Evolutionary conservation across 208 protist genomes (phyloP), one percentile per base, ranked within the genome.

Genomic region (Trypanosoma conorhini): DNA sequence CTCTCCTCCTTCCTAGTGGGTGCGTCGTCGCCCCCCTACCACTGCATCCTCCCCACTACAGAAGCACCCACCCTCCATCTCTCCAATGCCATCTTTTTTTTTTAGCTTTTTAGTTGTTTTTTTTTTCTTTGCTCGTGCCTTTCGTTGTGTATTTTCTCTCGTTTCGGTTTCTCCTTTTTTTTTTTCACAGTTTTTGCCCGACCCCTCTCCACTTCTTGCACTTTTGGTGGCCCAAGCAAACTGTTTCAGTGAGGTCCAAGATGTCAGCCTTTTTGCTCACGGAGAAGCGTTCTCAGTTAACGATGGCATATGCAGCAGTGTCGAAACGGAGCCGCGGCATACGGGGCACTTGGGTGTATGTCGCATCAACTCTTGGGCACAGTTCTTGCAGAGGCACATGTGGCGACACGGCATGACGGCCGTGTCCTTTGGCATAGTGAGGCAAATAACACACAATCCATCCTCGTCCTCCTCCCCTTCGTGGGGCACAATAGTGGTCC

Each of bases 341-440:
- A 98, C 94, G 7, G 96, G 96, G 80, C 96, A 98, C 57, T 98
- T 96, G 24, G 95, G 94, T 66, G 92, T 95, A 78, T 96, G 92
- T 59, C 88, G 81, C 46, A 96, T 73, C 62, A 98, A 86, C 75
- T 93, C 78, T 82, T 97, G 88, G n/a, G 94, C 95, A 71, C 96
- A 98, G 42, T 84, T 83, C 74, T 92, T 88, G 77, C 96, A 98
- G 72, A 98, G 88, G 70, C 94, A 98, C 93, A 98, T 94, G 72
- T 98, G 95, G 19, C 96, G 86, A 71, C 96, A 98, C 48, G 96
- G 96, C 84, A 98, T 95, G 26, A 98, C 92, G 0, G 87, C 86
- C 4, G 93, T 98, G 67, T 98, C 90, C 70, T 93, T 90, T 31
- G 76, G 62, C 67, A 97, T 93, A 28, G 89, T 94, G 48, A 98